These are phyloP conservation scores for Monosporascus cannonballus DNA, from an alignment of 2,329 filamentous ascomycete genomes.

Conservation along the genomic window DNA sequence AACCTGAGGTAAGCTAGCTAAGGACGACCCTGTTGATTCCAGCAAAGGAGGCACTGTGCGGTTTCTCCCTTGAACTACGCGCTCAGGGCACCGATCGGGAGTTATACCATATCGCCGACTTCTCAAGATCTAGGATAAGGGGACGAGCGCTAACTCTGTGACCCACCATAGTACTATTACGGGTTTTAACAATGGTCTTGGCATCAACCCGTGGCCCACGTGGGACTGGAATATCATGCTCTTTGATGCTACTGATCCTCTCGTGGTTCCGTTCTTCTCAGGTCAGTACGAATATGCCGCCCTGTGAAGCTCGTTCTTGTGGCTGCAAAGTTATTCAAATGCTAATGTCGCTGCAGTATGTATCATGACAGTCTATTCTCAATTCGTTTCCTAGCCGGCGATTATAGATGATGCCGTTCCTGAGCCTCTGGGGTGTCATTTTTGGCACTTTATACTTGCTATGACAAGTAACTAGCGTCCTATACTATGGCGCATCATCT, in stretches of 20 bases:
- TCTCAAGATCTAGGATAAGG: neutral
- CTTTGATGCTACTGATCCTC: slow-evolving; percentile 15
- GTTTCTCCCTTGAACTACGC: neutral
- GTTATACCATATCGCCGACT: neutral
- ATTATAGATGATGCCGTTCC: slow-evolving; percentile 18
- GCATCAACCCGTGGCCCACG: slow-evolving; percentile 30
- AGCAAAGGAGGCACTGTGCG: neutral
- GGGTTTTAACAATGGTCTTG: slow-evolving; percentile 28
- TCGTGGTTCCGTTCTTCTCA: slow-evolving; percentile 7
- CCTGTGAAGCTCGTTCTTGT: no score
- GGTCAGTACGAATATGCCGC: neutral
- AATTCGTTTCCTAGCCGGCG: neutral
- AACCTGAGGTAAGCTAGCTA: slow-evolving; percentile 12
- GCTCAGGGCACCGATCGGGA: neutral
- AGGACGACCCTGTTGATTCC: neutral
- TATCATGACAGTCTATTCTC: neutral
- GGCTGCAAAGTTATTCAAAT: neutral
- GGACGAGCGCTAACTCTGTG: neutral
- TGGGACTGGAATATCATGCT: slow-evolving; percentile 34
- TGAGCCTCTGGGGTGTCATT: slow-evolving; percentile 7
- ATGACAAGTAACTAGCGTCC: no score
- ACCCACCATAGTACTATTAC: slow-evolving; percentile 15
- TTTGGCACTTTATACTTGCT: no score
- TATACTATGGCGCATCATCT: no score
- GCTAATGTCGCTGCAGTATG: neutral